Conservation (phyloP, 2,329 filamentous ascomycete species). For the Remersonia thermophila region DNA sequence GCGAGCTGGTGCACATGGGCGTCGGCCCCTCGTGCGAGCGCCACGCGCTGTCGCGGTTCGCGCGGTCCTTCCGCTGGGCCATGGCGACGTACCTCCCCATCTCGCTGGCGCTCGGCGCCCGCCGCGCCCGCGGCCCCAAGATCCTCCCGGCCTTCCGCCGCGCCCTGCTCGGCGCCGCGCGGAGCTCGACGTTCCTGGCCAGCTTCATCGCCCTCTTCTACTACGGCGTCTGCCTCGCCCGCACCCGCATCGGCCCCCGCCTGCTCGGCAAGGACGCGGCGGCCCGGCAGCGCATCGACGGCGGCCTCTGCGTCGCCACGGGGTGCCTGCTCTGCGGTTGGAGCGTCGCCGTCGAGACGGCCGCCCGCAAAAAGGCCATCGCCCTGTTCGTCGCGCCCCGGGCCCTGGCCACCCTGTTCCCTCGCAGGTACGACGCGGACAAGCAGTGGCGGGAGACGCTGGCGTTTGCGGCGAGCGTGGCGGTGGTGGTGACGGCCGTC, state of each 20-base stretch:
- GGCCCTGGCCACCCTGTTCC: conserved; percentile 62
- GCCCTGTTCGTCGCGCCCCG: conserved; percentile 70
- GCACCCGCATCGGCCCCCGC: conserved; percentile 60
- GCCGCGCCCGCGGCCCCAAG: conserved; percentile 37
- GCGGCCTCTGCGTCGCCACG: conserved; percentile 54
- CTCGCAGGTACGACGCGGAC: conserved; percentile 50
- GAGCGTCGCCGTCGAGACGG: conserved; percentile 64
- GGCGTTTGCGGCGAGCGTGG: conserved; percentile 54
- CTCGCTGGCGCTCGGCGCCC: conserved; percentile 46
- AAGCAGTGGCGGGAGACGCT: conserved; percentile 56
- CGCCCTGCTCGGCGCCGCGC: conserved; percentile 47
- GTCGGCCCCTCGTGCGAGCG: conserved; percentile 60
- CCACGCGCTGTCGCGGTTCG: conserved; percentile 58
- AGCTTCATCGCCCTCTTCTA: conserved; percentile 71
- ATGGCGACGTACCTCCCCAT: conserved; percentile 67
- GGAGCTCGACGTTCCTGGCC: conserved; percentile 67
- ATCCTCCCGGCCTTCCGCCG: conserved; percentile 33
- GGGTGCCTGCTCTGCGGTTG: conserved; percentile 70
- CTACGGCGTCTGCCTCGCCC: conserved; percentile 69
- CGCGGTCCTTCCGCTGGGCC: conserved; percentile 58
- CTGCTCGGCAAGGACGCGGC: conserved; percentile 43
- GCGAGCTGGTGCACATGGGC: conserved; percentile 75
- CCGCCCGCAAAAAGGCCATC: conserved; percentile 57
- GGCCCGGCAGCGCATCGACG: conserved; percentile 41
- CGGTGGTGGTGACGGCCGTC: conserved; percentile 56